Base-by-base conservation (phyloP, 129 eudicot species). In the Kitagawia praeruptora region DNA sequence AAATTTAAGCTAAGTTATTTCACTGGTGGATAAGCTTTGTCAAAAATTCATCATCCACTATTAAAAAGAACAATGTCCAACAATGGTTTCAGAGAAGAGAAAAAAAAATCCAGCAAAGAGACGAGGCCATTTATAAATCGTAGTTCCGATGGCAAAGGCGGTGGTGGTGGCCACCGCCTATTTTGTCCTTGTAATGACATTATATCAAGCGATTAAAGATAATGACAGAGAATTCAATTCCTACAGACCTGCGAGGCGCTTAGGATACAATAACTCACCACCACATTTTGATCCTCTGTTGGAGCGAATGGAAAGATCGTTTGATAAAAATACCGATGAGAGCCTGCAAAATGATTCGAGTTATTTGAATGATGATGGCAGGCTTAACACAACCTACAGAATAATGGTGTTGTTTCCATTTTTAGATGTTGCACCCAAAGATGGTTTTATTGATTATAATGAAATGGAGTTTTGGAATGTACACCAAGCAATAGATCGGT, bases 381-480 rank as follows among this genome's bases (percentile, higher is more conserved):
- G 21, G 53, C 42, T 82, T 5, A 82, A 85, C 31, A 25, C 46
- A 9, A 76, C 81, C 15, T 63, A 75, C 7, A 82, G 84, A 70
- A 45, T 85, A 39, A 79, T 77, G 80, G 61, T 67, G 8, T 72
- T 85, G 53, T 85, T 85, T 79, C 85, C 88, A 2, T 7, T 77
- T 67, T 31, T 85, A 11, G 86, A 85, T 46, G 40, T 16, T 31
- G 34, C 38, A 0, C 85, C 84, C 0, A 80, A 49, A 19, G 88
- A 85, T 72, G 86, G 84, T 0, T 78, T 63, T 15, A 58, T 85
- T 25, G 80, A 79, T 37, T 25, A 14, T 6, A 63, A 70, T 12
- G 88, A 85, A 77, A 76, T 85, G 39, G 81, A 85, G 38, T 74
- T 38, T 38, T 85, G 88, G 88, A 76, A 75, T 37, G 12, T 79